Evolutionary conservation across 257 asterid genomes (phyloP).

Genomic region (Fraxinus anomala): DNA sequence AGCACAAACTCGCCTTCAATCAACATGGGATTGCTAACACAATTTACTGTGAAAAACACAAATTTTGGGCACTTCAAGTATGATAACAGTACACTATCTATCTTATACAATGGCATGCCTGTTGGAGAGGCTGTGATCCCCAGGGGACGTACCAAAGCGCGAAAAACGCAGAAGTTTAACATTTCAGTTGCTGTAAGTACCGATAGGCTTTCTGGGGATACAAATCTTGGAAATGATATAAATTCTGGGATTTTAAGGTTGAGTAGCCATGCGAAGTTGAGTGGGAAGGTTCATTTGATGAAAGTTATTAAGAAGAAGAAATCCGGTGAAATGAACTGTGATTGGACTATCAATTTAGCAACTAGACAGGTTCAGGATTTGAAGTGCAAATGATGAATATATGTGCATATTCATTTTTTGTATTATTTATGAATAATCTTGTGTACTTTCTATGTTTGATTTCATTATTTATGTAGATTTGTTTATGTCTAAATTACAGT

Average conservation of each 20-base stretch:
- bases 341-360: constrained; percentile 24
- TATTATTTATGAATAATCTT: too few species aligned
- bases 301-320: constrained; percentile 34
- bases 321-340: constrained; percentile 29
- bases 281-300: constrained; percentile 33
- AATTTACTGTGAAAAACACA: constrained; percentile 27
- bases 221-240: constrained; percentile 10
- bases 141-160: constrained; percentile 18
- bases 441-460: too few species aligned
- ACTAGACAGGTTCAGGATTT: constrained; percentile 17
- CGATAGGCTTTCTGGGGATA: background rate
- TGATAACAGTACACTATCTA: constrained; percentile 18
- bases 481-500: too few species aligned
- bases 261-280: constrained; percentile 22
- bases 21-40: constrained; percentile 24
- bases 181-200: constrained; percentile 14
- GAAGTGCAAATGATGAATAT: constrained; percentile 20
- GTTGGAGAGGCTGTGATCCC: constrained; percentile 29
- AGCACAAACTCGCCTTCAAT: constrained; percentile 5
- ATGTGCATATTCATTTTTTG: too few species aligned
- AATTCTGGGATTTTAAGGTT: constrained; percentile 27
- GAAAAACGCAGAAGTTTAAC: constrained; percentile 17
- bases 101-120: constrained; percentile 22
- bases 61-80: constrained; percentile 36
- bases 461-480: too few species aligned